Percentiles rank a stretch among this genome's conserved stretches.
phyloP scores from a whole-genome alignment of 768 basidiomycete genomes.

The Candolleomyces efflorescens region DNA sequence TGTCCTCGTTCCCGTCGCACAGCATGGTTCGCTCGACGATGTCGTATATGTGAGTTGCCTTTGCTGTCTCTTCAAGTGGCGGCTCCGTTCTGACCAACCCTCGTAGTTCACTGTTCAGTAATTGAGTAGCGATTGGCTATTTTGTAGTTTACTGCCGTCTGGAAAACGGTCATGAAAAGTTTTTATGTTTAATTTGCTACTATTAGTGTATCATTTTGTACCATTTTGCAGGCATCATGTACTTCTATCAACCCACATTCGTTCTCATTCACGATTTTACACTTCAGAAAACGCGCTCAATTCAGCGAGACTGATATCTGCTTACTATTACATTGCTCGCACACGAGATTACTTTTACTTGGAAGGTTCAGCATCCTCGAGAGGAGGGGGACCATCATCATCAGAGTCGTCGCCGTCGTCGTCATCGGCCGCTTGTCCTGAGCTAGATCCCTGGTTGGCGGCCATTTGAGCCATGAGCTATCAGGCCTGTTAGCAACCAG shows the following conservation, averaged over 20 bases:
- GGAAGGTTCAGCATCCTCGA: conserved; percentile 58
- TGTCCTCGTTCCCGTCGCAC: conserved; percentile 52
- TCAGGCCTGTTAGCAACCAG: conserved; percentile 3
- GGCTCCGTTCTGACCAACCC: not conserved
- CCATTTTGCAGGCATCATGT: not conserved
- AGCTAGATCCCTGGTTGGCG: conserved; percentile 16
- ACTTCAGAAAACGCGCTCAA: not conserved
- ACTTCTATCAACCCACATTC: not conserved
- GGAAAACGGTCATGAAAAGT: not conserved
- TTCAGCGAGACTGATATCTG: not conserved
- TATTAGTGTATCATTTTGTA: not conserved
- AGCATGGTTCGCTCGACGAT: conserved; percentile 59
- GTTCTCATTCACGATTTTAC: not conserved
- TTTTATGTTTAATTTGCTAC: not conserved
- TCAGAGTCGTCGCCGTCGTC: conserved; percentile 47
- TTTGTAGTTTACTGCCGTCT: not conserved
- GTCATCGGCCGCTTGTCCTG: conserved; percentile 19
- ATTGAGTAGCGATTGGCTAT: no score
- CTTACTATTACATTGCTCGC: not conserved
- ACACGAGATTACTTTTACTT: conserved; percentile 26
- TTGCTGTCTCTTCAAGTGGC: not conserved
- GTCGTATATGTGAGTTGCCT: conserved; percentile 43
- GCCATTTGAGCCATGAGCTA: conserved; percentile 54
- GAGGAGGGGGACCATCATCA: conserved; percentile 75
- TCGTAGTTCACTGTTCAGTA: conserved; percentile 22